These are phyloP conservation scores for Chalciporus piperatus DNA, from an alignment of 768 basidiomycete species.

Conservation along the genomic window DNA sequence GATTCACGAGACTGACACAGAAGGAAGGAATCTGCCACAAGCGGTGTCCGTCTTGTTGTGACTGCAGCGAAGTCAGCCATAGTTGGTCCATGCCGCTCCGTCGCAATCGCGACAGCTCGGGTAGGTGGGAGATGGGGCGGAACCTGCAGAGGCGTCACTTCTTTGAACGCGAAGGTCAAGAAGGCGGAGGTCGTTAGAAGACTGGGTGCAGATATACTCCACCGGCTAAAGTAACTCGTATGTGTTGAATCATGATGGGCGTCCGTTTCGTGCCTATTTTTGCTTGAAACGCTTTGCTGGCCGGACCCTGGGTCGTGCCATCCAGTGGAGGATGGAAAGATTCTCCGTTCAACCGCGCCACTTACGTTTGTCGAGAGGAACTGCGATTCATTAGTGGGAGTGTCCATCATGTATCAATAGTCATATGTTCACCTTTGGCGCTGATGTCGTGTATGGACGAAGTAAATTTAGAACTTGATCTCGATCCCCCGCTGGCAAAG, in stretches of 20 bases:
- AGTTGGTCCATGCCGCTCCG: slow-evolving; percentile 50
- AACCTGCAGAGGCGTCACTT: slow-evolving; percentile 40
- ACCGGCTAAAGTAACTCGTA: slow-evolving; percentile 20
- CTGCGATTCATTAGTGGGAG: slow-evolving; percentile 23
- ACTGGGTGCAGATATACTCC: slow-evolving; percentile 33
- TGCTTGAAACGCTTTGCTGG: neutral
- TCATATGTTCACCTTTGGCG: slow-evolving; percentile 28
- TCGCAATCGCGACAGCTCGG: slow-evolving; percentile 43
- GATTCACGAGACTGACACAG: slow-evolving; percentile 28
- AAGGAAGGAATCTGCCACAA: slow-evolving; percentile 45
- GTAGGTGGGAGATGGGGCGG: slow-evolving; percentile 53
- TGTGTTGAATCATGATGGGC: slow-evolving; percentile 5
- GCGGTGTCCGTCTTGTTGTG: slow-evolving; percentile 41
- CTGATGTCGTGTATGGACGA: slow-evolving; percentile 37
- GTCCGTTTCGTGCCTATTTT: slow-evolving; percentile 11
- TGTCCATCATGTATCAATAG: neutral
- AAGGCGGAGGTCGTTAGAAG: slow-evolving; percentile 47
- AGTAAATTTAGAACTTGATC: slow-evolving; percentile 41
- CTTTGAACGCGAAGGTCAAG: slow-evolving; percentile 51
- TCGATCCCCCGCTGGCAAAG: slow-evolving; percentile 36
- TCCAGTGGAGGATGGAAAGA: slow-evolving; percentile 18
- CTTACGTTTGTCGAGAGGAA: slow-evolving; percentile 26
- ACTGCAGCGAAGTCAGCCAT: slow-evolving; percentile 49
- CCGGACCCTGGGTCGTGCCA: slow-evolving; percentile 22
- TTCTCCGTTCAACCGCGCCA: slow-evolving; percentile 16